Evolutionary conservation across 441 rosid species (phyloP).

Genomic region (Flueggea neowawraea): DNA sequence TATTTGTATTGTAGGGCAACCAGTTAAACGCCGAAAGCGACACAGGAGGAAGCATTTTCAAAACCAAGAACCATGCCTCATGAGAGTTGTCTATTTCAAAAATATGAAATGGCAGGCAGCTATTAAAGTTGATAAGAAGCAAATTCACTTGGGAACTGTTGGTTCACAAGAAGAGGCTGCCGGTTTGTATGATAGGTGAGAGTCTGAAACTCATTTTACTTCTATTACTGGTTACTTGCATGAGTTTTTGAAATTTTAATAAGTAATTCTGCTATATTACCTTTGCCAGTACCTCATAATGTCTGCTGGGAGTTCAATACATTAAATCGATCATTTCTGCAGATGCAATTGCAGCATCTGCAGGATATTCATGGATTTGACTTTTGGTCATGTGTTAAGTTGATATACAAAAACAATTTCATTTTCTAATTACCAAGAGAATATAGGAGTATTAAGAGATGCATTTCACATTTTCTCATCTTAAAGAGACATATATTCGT

Average conservation of each 20-base stretch:
- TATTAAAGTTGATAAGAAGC: slow-evolving; percentile 95
- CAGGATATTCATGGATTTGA: background rate
- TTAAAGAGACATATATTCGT: too few species aligned
- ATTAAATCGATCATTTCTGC: too few species aligned
- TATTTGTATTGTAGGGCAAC: slow-evolving; percentile 48
- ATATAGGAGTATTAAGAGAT: too few species aligned
- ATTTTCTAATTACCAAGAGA: too few species aligned
- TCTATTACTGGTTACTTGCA: background rate
- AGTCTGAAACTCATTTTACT: background rate
- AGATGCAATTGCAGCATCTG: background rate
- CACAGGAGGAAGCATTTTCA: slow-evolving; percentile 86
- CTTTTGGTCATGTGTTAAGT: background rate
- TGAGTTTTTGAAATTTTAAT: too few species aligned
- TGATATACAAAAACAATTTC: too few species aligned
- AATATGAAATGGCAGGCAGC: slow-evolving; percentile 99
- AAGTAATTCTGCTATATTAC: too few species aligned
- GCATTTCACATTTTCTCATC: too few species aligned
- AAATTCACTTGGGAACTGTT: slow-evolving; percentile 94
- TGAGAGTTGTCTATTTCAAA: slow-evolving; percentile 98
- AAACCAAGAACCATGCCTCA: slow-evolving; percentile 88
- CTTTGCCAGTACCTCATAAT: too few species aligned
- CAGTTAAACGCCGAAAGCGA: slow-evolving; percentile 83
- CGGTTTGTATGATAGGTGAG: slow-evolving; percentile 81
- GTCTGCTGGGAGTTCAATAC: too few species aligned
- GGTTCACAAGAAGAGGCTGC: slow-evolving; percentile 98